Base-by-base conservation (phyloP, 139 green algal species). In the Chlorokybus atmophyticus region DNA sequence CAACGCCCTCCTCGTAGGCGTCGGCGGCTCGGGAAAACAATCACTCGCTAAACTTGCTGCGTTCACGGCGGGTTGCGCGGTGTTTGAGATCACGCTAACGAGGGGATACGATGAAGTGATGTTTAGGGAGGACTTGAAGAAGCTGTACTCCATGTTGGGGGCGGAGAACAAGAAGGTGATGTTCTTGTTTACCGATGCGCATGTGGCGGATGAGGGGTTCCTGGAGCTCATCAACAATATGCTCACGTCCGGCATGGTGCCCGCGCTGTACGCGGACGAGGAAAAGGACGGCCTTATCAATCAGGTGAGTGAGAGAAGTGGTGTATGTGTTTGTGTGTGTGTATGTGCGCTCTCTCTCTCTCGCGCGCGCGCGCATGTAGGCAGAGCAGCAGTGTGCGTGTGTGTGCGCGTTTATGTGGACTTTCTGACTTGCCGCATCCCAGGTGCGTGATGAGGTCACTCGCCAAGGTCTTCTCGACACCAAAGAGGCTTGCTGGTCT, bases 181-280 rank as follows among this genome's bases (percentile, higher is more conserved):
- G 59, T 91, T 91, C 67, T 70, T 91, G 23, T 87, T 91, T 75
- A 88, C 83, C 24, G 83, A 91, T 61, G 67, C 71, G 4, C 81
- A 91, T 60, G 83, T 91, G 8, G 83, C 74, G 3, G 76, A 91
- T 23, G 83, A 91, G 71, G 75, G 79, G 56, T 91, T 91, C 64
- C 59, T 91, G 67, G 83, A 91, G 73, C 76, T 87, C 8, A 80
- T 91, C 70, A 91, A 91, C 70, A 91, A 87, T 72, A 88, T 91
- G 81, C 70, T 91, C 23, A 88, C 83, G 32, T 74, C 61, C 40
- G 85, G 85, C 49, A 88, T 87, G 79, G 82, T 93, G 44, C 85
- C 85, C 3, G 85, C 80, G 44, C 63, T 93, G 40, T 91, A 85
- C 61, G 79, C 85, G 51, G 81, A 86, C 19, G 50, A 57, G 0